Base-by-base conservation (phyloP, 345 rosid species). In the Tarenaya hassleriana region DNA sequence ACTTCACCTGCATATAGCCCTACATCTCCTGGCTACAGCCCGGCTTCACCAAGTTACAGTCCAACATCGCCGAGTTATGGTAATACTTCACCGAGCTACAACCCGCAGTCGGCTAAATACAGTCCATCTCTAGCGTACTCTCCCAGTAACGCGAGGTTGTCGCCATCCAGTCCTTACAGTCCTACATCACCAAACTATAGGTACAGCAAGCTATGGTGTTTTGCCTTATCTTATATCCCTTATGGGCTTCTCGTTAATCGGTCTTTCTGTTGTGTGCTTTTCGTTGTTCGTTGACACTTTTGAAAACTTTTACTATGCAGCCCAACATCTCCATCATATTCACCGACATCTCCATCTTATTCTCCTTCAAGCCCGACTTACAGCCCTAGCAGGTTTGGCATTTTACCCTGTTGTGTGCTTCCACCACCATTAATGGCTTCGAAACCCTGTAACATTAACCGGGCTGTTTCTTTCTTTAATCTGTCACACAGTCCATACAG, bases 181-280 rank as follows among this genome's bases (percentile, higher is more conserved):
- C 95, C 96, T 33, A 84, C 96, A 8, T 91, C 98, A 57, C 98
- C 96, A 35, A 84, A 74, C 65, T 91, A 86, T 62, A 91, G 95
- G 96, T 83, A 60, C 40, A 47, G n/a, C 14, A n/a, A 18, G 2
- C 16, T 21, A 39, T 7, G 5, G 44, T 39, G 29, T 34, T 41
- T n/a, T 40, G n/a, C n/a, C 29, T 11, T n/a, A 16, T 10, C 19
- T 17, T 12, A 5, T 7, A 10, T 8, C 29, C 44, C 11, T 15
- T 57, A 3, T 57, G 16, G 34, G 24, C 16, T 27, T 33, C 19
- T 20, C n/a, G 12, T 17, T 10, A n/a, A n/a, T 56, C 11, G 1
- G 3, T 17, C 9, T 27, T 61, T 33, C 24, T 47, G 38, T 7
- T 29, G 16, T 39, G 31, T 58, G 29, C 24, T 34, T 53, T 14